Conservation (phyloP, 805 yeast species). For the Candida coquimbonensis region DNA sequence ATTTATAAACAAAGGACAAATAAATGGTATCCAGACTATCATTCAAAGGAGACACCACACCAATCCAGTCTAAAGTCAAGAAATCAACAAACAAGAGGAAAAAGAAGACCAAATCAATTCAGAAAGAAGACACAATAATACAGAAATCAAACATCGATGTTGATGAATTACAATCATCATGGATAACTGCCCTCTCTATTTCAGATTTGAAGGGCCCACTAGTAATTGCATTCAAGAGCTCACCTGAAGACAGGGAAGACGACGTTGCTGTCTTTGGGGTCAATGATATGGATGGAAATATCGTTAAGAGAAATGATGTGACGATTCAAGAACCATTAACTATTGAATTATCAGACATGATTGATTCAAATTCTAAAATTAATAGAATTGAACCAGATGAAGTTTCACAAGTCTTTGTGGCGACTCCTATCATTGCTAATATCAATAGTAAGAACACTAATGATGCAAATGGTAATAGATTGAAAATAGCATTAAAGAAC, state of each 20-base stretch:
- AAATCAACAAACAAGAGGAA: too few species aligned
- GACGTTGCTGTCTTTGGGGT: neutral
- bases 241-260: neutral
- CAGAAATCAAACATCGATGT: slow-evolving; percentile 1
- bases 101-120: too few species aligned
- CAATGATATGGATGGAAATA: slow-evolving; percentile 1
- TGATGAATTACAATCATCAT: slow-evolving; percentile 9
- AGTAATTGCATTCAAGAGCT: slow-evolving; percentile 13
- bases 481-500: slow-evolving; percentile 23
- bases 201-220: slow-evolving; percentile 29
- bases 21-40: too few species aligned
- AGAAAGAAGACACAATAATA: too few species aligned
- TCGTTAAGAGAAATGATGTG: neutral
- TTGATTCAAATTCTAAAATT: slow-evolving; percentile 1
- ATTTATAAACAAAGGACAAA: too few species aligned
- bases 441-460: neutral
- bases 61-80: too few species aligned
- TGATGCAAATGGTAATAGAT: slow-evolving; percentile 2
- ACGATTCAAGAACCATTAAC: slow-evolving; percentile 1
- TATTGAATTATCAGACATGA: neutral
- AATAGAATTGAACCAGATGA: slow-evolving; percentile 24
- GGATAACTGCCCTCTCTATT: slow-evolving; percentile 22
- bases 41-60: too few species aligned
- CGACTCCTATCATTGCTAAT: slow-evolving; percentile 9
- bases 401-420: slow-evolving; percentile 28